A percentile compares a stretch with the other conserved stretches of the same genome.
Evolutionary conservation across 768 basidiomycete species (phyloP).

Genomic region (Collybiopsis confluens): DNA sequence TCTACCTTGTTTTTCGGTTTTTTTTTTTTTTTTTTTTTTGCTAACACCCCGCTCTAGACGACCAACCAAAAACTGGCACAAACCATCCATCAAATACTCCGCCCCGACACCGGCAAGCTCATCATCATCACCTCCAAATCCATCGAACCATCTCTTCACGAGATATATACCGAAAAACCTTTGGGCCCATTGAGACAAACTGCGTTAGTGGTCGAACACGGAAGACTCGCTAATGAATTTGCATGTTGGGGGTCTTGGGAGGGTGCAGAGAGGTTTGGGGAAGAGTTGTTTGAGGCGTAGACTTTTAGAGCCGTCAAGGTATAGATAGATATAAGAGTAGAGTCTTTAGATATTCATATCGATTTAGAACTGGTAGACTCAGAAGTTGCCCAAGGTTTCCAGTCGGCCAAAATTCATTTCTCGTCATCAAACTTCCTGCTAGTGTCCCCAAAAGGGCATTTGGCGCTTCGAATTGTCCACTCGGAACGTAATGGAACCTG

Average conservation of each 20-base stretch:
- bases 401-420: too few species aligned
- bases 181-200: slow-evolving; percentile 34
- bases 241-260: slow-evolving; percentile 42
- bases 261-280: slow-evolving; percentile 25
- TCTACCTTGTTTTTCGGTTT: neutral
- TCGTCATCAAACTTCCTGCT: too few species aligned
- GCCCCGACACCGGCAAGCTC: slow-evolving; percentile 33
- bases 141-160: slow-evolving; percentile 27
- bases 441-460: too few species aligned
- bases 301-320: too few species aligned
- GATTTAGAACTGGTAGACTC: too few species aligned
- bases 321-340: too few species aligned
- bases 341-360: too few species aligned
- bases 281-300: slow-evolving; percentile 3
- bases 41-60: slow-evolving; percentile 22
- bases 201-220: slow-evolving; percentile 30
- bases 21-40: neutral
- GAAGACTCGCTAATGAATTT: slow-evolving; percentile 37
- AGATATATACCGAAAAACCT: slow-evolving; percentile 32
- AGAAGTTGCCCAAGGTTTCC: too few species aligned
- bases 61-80: slow-evolving; percentile 35
- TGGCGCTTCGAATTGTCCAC: too few species aligned
- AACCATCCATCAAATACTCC: slow-evolving; percentile 36
- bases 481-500: too few species aligned
- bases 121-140: slow-evolving; percentile 38